Percentiles rank a stretch among this genome's conserved stretches.
These are phyloP conservation scores for Fusarium sp. DNA, from an alignment of 2,329 filamentous ascomycete species.

Conservation along the genomic window DNA sequence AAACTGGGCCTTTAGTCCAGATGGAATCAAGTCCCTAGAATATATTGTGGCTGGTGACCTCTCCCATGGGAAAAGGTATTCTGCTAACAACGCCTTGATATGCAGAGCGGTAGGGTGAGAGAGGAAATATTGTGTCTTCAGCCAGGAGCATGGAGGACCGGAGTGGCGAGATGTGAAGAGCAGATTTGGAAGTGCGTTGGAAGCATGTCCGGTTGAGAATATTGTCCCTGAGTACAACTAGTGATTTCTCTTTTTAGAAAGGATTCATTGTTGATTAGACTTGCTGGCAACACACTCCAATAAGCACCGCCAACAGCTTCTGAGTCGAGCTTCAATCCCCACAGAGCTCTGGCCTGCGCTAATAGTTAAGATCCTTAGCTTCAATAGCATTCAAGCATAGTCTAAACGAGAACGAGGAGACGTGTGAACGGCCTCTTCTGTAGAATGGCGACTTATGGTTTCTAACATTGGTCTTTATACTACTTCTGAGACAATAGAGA, in stretches of 20 bases:
- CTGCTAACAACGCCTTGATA: neutral
- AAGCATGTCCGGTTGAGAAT: conserved; percentile 3
- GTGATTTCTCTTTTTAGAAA: rapidly evolving
- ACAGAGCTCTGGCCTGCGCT: neutral
- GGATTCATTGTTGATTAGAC: neutral
- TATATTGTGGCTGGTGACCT: neutral
- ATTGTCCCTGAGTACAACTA: neutral
- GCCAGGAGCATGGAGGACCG: neutral
- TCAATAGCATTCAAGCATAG: rapidly evolving
- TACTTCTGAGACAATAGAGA: neutral
- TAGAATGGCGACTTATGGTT: neutral
- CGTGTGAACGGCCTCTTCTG: rapidly evolving
- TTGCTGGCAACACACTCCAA: neutral
- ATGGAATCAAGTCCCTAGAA: neutral
- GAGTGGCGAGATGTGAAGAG: neutral
- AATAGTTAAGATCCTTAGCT: neutral
- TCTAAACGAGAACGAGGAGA: neutral
- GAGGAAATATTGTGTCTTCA: neutral
- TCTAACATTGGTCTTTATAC: too few species aligned
- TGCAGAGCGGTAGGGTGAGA: neutral
- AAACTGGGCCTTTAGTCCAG: neutral
- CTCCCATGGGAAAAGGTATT: neutral
- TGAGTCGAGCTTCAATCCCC: neutral
- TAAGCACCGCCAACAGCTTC: neutral
- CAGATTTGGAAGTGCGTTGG: neutral